Percentiles rank a stretch among this genome's conserved stretches.
phyloP scores from a whole-genome alignment of 2,329 filamentous ascomycete species.

The Beauveria sp. region DNA sequence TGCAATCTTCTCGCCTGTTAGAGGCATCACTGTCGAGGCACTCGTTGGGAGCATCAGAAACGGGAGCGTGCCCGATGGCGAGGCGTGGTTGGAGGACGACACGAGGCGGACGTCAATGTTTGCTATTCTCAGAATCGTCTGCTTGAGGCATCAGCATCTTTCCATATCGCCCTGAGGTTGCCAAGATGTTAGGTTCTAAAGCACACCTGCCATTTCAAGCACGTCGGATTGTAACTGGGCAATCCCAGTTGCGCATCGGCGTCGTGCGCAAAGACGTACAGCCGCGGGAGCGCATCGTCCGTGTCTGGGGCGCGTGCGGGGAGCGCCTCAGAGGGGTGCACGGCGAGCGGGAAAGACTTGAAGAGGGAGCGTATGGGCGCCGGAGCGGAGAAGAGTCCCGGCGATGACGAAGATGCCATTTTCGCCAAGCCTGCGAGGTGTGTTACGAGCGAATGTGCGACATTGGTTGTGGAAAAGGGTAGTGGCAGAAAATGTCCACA shows the following conservation, averaged over 20 bases:
- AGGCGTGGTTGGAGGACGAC: slow-evolving; percentile 86
- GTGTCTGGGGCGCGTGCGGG: slow-evolving; percentile 47
- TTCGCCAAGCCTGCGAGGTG: not conserved
- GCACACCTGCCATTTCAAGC: slow-evolving; percentile 88
- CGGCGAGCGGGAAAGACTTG: slow-evolving; percentile 70
- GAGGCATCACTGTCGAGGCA: slow-evolving; percentile 25
- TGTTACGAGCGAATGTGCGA: not conserved
- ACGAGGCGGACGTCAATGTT: slow-evolving; percentile 58
- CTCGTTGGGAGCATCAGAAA: slow-evolving; percentile 54
- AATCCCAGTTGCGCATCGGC: slow-evolving; percentile 51
- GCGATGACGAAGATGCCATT: not conserved
- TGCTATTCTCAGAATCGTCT: slow-evolving; percentile 79
- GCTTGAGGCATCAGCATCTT: too few relatives aligned
- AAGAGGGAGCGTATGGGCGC: slow-evolving; percentile 74
- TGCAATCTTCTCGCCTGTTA: slow-evolving; percentile 50
- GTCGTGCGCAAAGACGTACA: slow-evolving; percentile 71
- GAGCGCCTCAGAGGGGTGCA: slow-evolving; percentile 67
- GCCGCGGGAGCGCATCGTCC: slow-evolving; percentile 33
- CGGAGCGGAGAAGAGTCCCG: slow-evolving; percentile 51
- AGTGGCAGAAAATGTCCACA: not conserved
- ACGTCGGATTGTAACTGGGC: slow-evolving; percentile 85
- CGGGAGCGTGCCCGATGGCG: slow-evolving; percentile 78
- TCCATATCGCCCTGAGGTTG: too few relatives aligned
- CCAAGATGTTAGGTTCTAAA: too few relatives aligned
- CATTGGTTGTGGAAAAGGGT: not conserved